Conservation (phyloP, 225 moss, liverwort and hornwort genomes). For the Asterella californica region DNA sequence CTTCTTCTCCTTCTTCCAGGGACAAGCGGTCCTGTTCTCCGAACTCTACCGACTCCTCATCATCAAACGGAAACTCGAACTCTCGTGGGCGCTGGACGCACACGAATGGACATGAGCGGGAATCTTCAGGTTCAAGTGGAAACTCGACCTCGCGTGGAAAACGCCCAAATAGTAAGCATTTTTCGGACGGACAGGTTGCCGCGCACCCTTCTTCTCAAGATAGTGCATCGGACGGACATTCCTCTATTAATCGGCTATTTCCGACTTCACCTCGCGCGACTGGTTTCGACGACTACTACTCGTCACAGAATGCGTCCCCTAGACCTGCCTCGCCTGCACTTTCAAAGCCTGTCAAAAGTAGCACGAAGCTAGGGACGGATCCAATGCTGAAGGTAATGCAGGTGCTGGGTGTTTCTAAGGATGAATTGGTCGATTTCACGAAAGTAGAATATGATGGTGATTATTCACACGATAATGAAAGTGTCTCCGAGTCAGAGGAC, state of each 20-base stretch:
- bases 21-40: slow-evolving; percentile 27
- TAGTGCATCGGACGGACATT: slow-evolving; percentile 19
- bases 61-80: slow-evolving; percentile 8
- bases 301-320: neutral
- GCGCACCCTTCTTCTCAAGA: neutral
- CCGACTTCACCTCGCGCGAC: slow-evolving; percentile 16
- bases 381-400: slow-evolving; percentile 31
- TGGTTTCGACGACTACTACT: slow-evolving; percentile 22
- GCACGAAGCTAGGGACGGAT: slow-evolving; percentile 32
- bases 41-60: slow-evolving; percentile 8
- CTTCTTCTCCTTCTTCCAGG: slow-evolving; percentile 39
- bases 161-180: neutral
- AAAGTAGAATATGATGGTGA: neutral
- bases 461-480: neutral
- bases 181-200: neutral
- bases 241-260: slow-evolving; percentile 13
- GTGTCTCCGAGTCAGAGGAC: slow-evolving; percentile 4
- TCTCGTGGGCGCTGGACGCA: neutral
- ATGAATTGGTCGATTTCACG: slow-evolving; percentile 15
- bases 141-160: slow-evolving; percentile 3
- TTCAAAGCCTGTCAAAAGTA: neutral
- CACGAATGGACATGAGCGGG: neutral
- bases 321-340: slow-evolving; percentile 11
- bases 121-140: neutral
- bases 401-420: slow-evolving; percentile 32